Base-by-base conservation (phyloP, 371 early-diverging fungal genomes). In the Apophysomyces trapeziformis region DNA sequence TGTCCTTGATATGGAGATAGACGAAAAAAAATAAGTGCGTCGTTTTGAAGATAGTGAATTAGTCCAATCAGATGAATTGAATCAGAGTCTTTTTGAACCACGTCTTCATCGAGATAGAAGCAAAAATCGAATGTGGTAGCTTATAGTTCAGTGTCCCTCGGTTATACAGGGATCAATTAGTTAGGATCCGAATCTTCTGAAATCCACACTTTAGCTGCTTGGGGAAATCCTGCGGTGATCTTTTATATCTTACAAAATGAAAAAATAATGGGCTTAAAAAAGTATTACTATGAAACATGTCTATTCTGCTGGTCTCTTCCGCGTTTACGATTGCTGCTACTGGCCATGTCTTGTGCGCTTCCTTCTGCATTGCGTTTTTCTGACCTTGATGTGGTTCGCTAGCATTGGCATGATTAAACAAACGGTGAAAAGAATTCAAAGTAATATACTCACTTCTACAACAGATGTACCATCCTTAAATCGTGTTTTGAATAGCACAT, bases 381-480 rank as follows among this genome's bases (percentile, higher is more conserved):
- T 4, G 54, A 21, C 54, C 54, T n/a, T 2, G 46, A 45, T 12
- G 54, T 50, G 54, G 54, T 50, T 50, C 54, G 16, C 54, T 50
- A 41, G 11, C 21, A 21, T 9, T 16, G 21, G 21, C 5, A n/a
- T 8, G 18, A 50, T 50, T 50, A 7, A 18, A 26, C 21, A 7
- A 21, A 21, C 35, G 0, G 21, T 18, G 9, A 5, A 18, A 18
- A 50, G 9, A 21, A 7, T 47, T n/a, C n/a, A 18, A 18, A 1
- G 2, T 7, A 50, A 5, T 18, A 9, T 37, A 37, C 54, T 63
- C 72, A 73, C 78, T 69, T 97, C 98, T 4, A 99, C 97, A 38
- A 92, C 90, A 11, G 99, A 97, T 21, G 95, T 96, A 38, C 99
- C 99, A 70, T 99, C 99, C 59, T 93, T 81, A 76, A 99, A 98